Conservation (phyloP, 2,329 filamentous ascomycete species). For the Sclerotinia sclerotiorum region DNA sequence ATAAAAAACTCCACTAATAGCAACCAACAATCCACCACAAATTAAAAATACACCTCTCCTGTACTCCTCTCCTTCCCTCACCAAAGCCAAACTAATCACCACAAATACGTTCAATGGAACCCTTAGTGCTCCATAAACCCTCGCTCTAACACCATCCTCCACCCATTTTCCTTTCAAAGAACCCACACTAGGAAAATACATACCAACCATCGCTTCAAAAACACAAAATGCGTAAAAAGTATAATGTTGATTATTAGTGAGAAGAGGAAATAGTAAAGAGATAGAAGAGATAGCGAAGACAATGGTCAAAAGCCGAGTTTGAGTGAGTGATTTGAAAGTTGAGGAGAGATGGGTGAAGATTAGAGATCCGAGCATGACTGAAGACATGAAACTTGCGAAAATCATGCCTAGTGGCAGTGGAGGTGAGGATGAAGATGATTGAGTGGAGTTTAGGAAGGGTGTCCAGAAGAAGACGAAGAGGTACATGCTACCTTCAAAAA, state of each 20-base stretch:
- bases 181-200: constrained; percentile 58
- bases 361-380: constrained; percentile 59
- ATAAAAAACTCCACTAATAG: constrained; percentile 35
- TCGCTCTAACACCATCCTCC: constrained; percentile 54
- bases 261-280: constrained; percentile 46
- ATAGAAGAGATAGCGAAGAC: constrained; percentile 44
- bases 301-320: constrained; percentile 42
- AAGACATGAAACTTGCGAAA: constrained; percentile 59
- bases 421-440: constrained; percentile 45
- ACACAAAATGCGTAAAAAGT: constrained; percentile 58
- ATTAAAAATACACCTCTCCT: constrained; percentile 39
- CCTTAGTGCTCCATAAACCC: constrained; percentile 57
- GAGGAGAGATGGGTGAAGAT: constrained; percentile 48
- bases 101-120: constrained; percentile 60
- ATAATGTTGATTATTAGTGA: constrained; percentile 45
- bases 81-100: constrained; percentile 49
- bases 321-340: constrained; percentile 34
- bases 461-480: constrained; percentile 65
- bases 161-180: constrained; percentile 55
- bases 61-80: constrained; percentile 45
- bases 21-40: constrained; percentile 38
- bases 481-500: constrained; percentile 63
- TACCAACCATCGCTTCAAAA: constrained; percentile 57
- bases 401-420: constrained; percentile 52
- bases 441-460: constrained; percentile 50